These are phyloP conservation scores for Verticillium zaregamsianum DNA, from an alignment of 2,329 filamentous ascomycete genomes.

Conservation along the genomic window DNA sequence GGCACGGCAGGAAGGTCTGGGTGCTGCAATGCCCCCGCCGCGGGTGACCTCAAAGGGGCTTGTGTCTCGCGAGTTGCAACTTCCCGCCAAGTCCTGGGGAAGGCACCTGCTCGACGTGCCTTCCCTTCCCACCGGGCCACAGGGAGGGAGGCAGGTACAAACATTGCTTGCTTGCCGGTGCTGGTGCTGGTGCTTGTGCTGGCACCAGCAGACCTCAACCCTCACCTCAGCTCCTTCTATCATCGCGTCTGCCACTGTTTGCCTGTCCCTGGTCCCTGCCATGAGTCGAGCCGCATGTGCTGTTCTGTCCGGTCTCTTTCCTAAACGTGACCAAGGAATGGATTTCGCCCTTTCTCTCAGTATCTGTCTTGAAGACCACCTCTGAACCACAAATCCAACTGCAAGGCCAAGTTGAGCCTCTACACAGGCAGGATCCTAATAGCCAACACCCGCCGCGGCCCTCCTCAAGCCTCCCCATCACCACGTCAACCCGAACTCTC, in stretches of 20 bases:
- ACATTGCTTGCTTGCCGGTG: neutral
- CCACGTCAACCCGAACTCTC: neutral
- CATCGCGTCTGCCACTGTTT: neutral
- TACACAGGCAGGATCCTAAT: too few species aligned
- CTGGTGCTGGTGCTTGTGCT: neutral
- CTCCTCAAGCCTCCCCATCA: neutral
- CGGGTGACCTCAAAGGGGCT: neutral
- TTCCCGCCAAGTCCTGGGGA: conserved; percentile 1
- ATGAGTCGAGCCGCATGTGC: neutral
- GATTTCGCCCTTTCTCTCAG: too few species aligned
- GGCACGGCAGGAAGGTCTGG: neutral
- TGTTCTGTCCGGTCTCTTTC: too few species aligned
- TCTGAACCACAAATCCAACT: too few species aligned
- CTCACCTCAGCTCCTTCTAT: neutral
- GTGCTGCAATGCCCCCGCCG: neutral
- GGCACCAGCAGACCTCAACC: neutral
- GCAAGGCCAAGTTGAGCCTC: too few species aligned
- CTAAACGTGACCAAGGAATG: too few species aligned
- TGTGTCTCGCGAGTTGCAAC: conserved; percentile 3
- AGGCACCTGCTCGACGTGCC: neutral
- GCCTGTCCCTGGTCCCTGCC: neutral
- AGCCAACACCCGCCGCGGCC: too few species aligned
- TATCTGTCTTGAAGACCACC: too few species aligned
- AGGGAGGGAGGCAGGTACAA: neutral
- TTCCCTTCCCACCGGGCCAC: neutral